Evolutionary conservation across 768 basidiomycete genomes (phyloP).

Genomic region (Suillus fuscotomentosus): DNA sequence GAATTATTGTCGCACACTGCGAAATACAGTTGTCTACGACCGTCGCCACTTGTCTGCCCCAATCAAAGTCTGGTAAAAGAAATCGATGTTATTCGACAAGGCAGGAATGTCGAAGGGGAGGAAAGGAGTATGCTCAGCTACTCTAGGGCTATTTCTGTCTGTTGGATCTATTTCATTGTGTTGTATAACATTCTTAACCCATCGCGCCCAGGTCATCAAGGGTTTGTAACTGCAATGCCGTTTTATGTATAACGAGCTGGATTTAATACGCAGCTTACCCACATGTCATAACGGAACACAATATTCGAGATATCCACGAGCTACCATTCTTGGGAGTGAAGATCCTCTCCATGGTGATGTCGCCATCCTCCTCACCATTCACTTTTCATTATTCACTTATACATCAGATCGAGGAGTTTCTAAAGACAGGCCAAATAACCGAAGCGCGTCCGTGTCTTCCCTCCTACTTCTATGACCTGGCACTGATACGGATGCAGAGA

Average conservation of each 20-base stretch:
- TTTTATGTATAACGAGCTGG: background rate
- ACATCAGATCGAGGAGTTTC: conserved; percentile 60
- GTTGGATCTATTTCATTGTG: conserved; percentile 19
- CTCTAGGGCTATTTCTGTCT: conserved; percentile 66
- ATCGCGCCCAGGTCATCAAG: conserved; percentile 42
- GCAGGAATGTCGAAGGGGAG: conserved; percentile 66
- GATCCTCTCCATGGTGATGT: conserved; percentile 45
- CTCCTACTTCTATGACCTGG: too few relatives aligned
- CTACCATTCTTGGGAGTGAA: conserved; percentile 53
- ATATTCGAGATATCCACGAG: conserved; percentile 35
- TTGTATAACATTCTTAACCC: conserved; percentile 6
- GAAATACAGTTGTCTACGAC: conserved; percentile 58
- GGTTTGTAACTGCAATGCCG: conserved; percentile 26
- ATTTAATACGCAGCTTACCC: conserved; percentile 45
- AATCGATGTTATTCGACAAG: conserved; percentile 54
- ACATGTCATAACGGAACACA: conserved; percentile 35
- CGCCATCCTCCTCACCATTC: background rate
- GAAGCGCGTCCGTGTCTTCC: conserved; percentile 51
- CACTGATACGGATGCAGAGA: conserved; percentile 36
- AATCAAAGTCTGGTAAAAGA: conserved; percentile 65
- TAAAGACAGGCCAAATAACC: conserved; percentile 49
- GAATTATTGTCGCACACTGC: conserved; percentile 27
- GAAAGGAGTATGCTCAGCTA: conserved; percentile 70
- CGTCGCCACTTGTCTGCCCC: conserved; percentile 63
- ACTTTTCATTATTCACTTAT: background rate